Conservation (phyloP, 352 stramenopile species). For the Pythium volutum region DNA sequence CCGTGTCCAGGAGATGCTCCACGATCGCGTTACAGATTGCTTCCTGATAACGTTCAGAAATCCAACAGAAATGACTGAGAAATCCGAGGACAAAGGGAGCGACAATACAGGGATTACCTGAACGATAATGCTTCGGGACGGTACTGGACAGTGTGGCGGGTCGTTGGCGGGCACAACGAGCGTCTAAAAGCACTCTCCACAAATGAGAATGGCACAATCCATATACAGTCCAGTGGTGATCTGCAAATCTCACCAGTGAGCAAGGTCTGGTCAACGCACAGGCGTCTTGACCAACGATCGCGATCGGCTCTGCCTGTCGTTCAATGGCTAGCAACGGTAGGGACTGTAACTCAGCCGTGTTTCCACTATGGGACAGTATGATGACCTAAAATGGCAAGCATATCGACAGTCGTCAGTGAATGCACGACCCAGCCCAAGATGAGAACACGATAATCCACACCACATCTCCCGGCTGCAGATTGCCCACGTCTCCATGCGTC, state of each 20-base stretch:
- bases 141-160: constrained; percentile 48
- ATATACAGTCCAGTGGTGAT: neutral
- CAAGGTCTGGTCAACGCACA: constrained; percentile 28
- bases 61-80: neutral
- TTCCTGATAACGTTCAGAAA: no score
- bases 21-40: constrained; percentile 71
- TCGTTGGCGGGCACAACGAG: constrained; percentile 50
- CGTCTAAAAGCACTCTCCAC: constrained; percentile 24
- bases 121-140: constrained; percentile 73
- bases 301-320: constrained; percentile 39
- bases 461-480: constrained; percentile 53
- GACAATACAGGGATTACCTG: constrained; percentile 34
- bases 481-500: constrained; percentile 76
- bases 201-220: neutral
- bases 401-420: neutral
- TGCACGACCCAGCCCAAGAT: no score
- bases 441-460: constrained; percentile 29
- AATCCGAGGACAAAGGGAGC: neutral
- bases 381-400: constrained; percentile 38
- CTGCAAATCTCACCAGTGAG: constrained; percentile 9
- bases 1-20: constrained; percentile 46
- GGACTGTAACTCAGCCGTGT: constrained; percentile 53
- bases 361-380: constrained; percentile 70
- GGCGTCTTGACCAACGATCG: constrained; percentile 42
- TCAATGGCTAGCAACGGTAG: constrained; percentile 46